phyloP scores from a whole-genome alignment of 306 rosid species.

The Vicia faba region DNA sequence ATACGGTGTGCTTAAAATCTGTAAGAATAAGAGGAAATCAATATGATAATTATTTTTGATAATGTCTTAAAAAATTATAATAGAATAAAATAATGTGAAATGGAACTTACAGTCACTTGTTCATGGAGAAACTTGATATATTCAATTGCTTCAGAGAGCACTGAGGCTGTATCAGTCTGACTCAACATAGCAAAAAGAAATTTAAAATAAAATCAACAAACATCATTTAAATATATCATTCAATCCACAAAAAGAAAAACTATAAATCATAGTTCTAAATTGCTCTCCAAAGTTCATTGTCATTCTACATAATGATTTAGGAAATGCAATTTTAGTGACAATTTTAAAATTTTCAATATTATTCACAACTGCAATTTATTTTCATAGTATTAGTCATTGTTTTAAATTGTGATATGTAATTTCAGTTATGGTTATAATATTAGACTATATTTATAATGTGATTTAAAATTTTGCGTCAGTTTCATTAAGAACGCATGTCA shows the following conservation, averaged over 20 bases:
- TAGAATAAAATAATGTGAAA: not conserved
- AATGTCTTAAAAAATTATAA: not conserved
- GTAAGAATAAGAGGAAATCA: not conserved
- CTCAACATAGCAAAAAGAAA: conserved; percentile 35
- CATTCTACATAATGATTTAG: not conserved
- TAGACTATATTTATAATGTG: too few relatives aligned
- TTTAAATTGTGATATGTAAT: too few relatives aligned
- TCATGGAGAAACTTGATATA: conserved; percentile 94
- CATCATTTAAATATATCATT: not conserved
- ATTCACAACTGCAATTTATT: too few relatives aligned
- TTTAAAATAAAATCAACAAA: conserved; percentile 30
- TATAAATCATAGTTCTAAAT: not conserved
- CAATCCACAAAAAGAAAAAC: too few relatives aligned
- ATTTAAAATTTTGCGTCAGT: too few relatives aligned
- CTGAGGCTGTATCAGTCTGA: conserved; percentile 99
- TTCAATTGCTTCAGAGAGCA: conserved; percentile 97
- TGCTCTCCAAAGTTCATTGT: not conserved
- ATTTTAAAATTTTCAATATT: too few relatives aligned
- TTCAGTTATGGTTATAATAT: too few relatives aligned
- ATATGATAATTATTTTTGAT: not conserved
- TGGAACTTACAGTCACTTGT: conserved; percentile 81
- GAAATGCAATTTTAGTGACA: not conserved
- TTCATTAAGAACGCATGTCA: too few relatives aligned
- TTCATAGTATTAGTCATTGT: too few relatives aligned
- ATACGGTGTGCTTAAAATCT: conserved; percentile 88